These are phyloP conservation scores for Pleurostoma richardsiae DNA, from an alignment of 2,329 filamentous ascomycete genomes.

Conservation along the genomic window DNA sequence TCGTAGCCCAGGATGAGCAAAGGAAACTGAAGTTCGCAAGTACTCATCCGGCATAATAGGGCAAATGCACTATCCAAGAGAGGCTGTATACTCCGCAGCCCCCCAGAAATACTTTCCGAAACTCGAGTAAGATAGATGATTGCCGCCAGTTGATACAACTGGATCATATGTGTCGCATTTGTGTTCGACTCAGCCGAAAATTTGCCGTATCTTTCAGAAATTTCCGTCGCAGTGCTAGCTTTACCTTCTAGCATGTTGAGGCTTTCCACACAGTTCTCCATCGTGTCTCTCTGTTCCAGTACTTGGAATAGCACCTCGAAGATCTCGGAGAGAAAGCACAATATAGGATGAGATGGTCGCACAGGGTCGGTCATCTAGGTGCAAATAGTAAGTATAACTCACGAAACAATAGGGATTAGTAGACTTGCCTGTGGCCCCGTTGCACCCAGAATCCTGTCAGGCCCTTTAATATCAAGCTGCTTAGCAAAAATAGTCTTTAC, in stretches of 20 bases:
- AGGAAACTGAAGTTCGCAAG: slow-evolving; percentile 3
- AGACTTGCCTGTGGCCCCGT: neutral
- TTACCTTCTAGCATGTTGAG: neutral
- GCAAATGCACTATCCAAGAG: neutral
- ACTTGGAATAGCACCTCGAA: neutral
- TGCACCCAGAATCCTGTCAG: neutral
- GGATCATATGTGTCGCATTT: neutral
- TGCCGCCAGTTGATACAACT: neutral
- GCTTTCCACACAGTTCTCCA: neutral
- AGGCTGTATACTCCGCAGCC: neutral
- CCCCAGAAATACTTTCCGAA: neutral
- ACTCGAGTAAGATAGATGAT: neutral
- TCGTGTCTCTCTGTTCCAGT: neutral
- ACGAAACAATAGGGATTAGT: neutral
- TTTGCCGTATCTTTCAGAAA: neutral
- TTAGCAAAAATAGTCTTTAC: neutral
- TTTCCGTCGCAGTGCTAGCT: neutral
- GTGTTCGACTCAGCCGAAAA: neutral
- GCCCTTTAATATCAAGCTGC: neutral
- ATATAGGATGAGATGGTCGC: neutral
- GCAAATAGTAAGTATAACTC: neutral
- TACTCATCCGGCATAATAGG: neutral
- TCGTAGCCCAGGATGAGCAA: slow-evolving; percentile 1
- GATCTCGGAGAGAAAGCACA: neutral
- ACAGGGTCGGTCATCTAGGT: neutral